Evolutionary conservation across 495 filamentous ascomycete genomes (phyloP).

Genomic region (Podospora fimiseda): DNA sequence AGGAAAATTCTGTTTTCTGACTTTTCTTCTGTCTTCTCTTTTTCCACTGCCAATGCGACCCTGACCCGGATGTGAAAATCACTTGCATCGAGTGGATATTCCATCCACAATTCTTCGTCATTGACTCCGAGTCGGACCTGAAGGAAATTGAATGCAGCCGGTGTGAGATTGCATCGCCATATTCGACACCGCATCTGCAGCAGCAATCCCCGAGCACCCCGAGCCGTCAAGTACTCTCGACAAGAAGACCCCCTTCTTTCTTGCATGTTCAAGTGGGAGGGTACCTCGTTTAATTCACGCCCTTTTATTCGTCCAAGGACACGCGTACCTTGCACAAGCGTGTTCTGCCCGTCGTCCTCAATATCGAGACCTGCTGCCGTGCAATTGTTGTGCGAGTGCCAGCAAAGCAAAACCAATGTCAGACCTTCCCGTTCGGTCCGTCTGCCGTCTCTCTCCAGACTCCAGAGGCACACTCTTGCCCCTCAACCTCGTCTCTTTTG

Average conservation of each 20-base stretch:
- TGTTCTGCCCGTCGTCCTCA: background rate
- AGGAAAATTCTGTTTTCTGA: too few relatives aligned
- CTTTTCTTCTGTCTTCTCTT: background rate
- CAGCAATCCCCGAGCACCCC: background rate
- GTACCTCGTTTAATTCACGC: background rate
- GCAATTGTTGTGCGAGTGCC: background rate
- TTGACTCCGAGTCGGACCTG: too few relatives aligned
- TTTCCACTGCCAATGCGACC: background rate
- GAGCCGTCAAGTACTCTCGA: background rate
- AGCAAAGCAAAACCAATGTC: background rate
- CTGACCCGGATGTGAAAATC: background rate
- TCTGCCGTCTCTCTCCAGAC: background rate
- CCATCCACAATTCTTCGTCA: background rate
- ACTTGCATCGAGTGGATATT: background rate
- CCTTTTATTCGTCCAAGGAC: background rate
- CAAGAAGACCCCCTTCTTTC: background rate
- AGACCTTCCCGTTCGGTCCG: background rate
- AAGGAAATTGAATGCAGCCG: too few relatives aligned
- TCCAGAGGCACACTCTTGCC: background rate
- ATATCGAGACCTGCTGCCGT: background rate
- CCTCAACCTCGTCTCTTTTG: too few relatives aligned
- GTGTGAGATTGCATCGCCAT: too few relatives aligned
- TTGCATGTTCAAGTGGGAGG: background rate
- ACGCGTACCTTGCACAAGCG: conserved; percentile 11
- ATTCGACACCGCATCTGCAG: too few relatives aligned